Evolutionary conservation across 139 green algal genomes (phyloP).

Genomic region (Monoraphidium neglectum): DNA sequence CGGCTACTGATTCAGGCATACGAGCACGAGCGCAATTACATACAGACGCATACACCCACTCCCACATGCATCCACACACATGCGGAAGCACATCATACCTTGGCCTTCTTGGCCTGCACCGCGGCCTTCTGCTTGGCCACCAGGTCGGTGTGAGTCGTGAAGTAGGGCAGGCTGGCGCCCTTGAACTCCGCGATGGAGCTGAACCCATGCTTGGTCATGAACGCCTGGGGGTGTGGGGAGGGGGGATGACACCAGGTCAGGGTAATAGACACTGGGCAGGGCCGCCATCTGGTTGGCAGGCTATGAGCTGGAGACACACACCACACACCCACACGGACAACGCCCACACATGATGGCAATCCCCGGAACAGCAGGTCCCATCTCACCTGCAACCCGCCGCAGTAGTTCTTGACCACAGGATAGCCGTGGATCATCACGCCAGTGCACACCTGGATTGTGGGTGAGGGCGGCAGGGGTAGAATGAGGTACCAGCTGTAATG

Average conservation of each 20-base stretch:
- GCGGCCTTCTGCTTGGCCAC: conserved; percentile 86
- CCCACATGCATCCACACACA: neutral
- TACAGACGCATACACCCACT: neutral
- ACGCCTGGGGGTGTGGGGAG: conserved; percentile 37
- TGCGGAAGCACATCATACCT: neutral
- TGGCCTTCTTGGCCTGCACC: conserved; percentile 69
- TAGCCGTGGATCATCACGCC: conserved; percentile 99
- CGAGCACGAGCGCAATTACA: no score
- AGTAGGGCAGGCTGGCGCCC: conserved; percentile 84
- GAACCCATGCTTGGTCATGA: conserved; percentile 88
- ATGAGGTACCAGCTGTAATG: no score
- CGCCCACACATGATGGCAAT: no score
- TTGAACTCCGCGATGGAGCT: conserved; percentile 84
- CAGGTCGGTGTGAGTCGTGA: conserved; percentile 95
- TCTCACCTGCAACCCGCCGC: conserved; percentile 78
- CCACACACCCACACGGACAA: no score
- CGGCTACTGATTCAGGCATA: no score
- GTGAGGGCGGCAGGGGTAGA: neutral
- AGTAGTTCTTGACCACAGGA: conserved; percentile 87
- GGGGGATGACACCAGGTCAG: no score
- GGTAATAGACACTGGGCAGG: neutral
- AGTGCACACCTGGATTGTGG: conserved; percentile 88
- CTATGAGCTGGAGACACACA: no score
- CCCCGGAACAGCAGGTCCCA: conserved; percentile 57
- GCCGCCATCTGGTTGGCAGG: neutral